Conservation (phyloP, 257 asterid genomes). For the Echites panduratus region DNA sequence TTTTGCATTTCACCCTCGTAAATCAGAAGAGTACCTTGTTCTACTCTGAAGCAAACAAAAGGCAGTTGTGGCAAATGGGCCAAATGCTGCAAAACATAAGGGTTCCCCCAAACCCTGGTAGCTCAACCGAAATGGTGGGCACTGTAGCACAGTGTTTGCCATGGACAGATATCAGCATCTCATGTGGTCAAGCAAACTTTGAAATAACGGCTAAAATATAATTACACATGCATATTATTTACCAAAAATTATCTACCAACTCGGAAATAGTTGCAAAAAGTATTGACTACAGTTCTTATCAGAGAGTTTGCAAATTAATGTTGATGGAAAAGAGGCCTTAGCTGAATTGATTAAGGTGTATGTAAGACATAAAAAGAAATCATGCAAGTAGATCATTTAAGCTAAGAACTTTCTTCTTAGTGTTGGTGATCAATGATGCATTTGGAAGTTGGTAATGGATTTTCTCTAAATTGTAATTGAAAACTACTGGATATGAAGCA, state of each 20-base stretch:
- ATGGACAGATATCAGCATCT: background rate
- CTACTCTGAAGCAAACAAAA: constrained; percentile 79
- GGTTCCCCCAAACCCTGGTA: constrained; percentile 89
- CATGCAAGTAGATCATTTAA: background rate
- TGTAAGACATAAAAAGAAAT: background rate
- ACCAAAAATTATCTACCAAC: background rate
- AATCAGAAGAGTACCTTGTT: constrained; percentile 36
- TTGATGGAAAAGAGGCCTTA: background rate
- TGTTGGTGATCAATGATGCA: background rate
- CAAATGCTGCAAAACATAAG: constrained; percentile 88
- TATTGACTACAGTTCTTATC: background rate
- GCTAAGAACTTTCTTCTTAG: background rate
- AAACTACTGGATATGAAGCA: background rate
- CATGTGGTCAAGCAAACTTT: background rate
- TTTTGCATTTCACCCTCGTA: background rate
- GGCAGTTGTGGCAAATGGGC: constrained; percentile 87
- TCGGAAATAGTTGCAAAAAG: too few species aligned
- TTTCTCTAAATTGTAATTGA: background rate
- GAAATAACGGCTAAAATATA: background rate
- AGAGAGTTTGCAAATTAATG: background rate
- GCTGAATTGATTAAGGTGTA: background rate
- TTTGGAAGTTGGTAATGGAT: background rate
- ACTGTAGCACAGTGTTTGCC: constrained; percentile 34
- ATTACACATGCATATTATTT: background rate
- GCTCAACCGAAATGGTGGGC: constrained; percentile 91